Percentiles rank a stretch among this genome's conserved stretches.
Evolutionary conservation across 2,329 filamentous ascomycete species (phyloP).

Genomic region (Plenodomus biglobosus): DNA sequence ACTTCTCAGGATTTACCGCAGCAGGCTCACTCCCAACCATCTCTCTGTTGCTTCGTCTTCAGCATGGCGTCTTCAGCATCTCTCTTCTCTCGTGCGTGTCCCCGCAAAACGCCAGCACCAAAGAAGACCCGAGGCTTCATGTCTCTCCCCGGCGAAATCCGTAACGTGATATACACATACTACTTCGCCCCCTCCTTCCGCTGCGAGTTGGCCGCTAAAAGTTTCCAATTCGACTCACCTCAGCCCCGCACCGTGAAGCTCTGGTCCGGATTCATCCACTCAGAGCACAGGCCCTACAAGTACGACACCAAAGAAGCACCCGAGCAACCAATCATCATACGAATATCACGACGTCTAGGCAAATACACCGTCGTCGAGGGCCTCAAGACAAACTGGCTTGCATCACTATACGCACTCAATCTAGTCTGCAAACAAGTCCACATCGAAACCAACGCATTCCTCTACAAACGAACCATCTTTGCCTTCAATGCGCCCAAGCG

Average conservation of each 20-base stretch:
- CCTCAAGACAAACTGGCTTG: constrained; percentile 31
- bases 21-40: background rate
- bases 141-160: constrained; percentile 53
- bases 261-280: constrained; percentile 1
- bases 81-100: constrained; percentile 16
- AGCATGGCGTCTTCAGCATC: constrained; percentile 13
- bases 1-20: too few species aligned
- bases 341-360: constrained; percentile 20
- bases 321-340: constrained; percentile 7
- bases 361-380: constrained; percentile 21
- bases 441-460: constrained; percentile 26
- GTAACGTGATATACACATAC: constrained; percentile 51
- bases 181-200: constrained; percentile 33
- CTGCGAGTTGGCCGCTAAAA: constrained; percentile 29
- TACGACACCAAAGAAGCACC: background rate
- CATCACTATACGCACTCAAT: constrained; percentile 30
- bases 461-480: constrained; percentile 36
- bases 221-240: constrained; percentile 8
- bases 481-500: constrained; percentile 32
- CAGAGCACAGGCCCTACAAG: background rate
- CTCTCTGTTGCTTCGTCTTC: background rate
- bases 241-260: constrained; percentile 17
- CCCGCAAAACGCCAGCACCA: background rate
- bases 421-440: constrained; percentile 35
- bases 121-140: constrained; percentile 35